Evolutionary conservation across 371 early-diverging fungal species (phyloP), one percentile per base, ranked within the genome.

Genomic region (Rhizopus microsporus): DNA sequence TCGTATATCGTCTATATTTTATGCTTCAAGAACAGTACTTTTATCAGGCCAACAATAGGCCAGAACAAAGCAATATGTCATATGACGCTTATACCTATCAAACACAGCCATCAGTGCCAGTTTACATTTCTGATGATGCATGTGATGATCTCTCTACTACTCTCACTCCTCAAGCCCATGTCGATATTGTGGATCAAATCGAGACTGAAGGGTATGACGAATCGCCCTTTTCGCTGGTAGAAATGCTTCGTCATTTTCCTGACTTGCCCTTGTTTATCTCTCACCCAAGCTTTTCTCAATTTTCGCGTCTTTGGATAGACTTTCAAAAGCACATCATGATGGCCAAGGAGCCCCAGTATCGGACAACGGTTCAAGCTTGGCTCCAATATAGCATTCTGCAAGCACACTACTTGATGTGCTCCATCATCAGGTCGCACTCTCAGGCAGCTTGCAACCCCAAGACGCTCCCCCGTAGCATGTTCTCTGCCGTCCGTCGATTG

Each of bases 231-330:
- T 17, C 15, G 0, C 34, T 59, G 15, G 31, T 44, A 5, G 54
- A 68, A 29, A 60, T 76, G 5, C 49, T 68, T 15, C 30, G 44
- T 5, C 60, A 65, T 13, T 77, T 71, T 53, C 74, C 69, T 16
- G 68, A 67, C 37, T 37, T 69, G 1, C 47, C 65, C 5, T 34
- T 50, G 1, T 74, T 73, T 63, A 15, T 69, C 4, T 9, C 35
- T 8, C 74, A 77, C 39, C 42, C 49, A 2, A 47, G 66, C n/a
- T 69, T 69, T 48, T 23, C 12, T 17, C 30, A 34, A 9, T 69
- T 77, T 60, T 50, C 62, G 5, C 47, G 54, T 15, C 43, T 66
- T 10, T 77, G 77, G 77, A 33, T 62, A 9, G 48, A 64, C 0
- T 60, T 68, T 16, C 74, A 68, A 40, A 54, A 59, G 6, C 16